Evolutionary conservation across 2,329 filamentous ascomycete genomes (phyloP).

Genomic region (Penicillium sp.): DNA sequence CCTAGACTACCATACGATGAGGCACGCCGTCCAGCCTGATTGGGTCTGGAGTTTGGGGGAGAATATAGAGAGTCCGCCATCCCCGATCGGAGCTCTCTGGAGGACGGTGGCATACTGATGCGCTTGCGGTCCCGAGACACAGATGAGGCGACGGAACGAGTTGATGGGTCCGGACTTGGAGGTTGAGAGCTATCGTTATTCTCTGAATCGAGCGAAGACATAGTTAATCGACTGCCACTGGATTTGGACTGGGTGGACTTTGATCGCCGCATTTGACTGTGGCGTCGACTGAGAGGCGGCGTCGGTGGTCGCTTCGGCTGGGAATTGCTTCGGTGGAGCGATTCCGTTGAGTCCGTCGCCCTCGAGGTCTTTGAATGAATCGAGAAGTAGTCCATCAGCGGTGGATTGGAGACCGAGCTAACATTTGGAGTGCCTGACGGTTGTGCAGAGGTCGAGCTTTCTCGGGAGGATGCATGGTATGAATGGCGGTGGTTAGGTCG

Average conservation of each 20-base stretch:
- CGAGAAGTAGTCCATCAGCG: constrained; percentile 32
- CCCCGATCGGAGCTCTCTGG: constrained; percentile 10
- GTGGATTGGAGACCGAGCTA: constrained; percentile 36
- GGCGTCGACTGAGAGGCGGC: constrained; percentile 47
- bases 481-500: constrained; percentile 26
- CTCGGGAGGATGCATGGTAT: constrained; percentile 23
- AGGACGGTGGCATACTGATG: constrained; percentile 21
- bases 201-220: constrained; percentile 45
- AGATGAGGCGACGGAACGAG: constrained; percentile 9
- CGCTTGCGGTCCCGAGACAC: constrained; percentile 16
- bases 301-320: constrained; percentile 44
- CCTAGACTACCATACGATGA: constrained; percentile 23
- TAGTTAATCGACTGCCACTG: constrained; percentile 29
- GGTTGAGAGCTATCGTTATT: constrained; percentile 29
- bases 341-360: constrained; percentile 15
- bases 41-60: constrained; percentile 8
- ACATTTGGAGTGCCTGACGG: constrained; percentile 13
- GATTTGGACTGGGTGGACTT: constrained; percentile 34
- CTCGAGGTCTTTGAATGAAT: constrained; percentile 11
- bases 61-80: constrained; percentile 12
- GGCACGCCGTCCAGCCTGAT: constrained; percentile 28
- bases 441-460: constrained; percentile 16
- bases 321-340: constrained; percentile 29
- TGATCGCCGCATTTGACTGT: constrained; percentile 42
- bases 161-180: constrained; percentile 27